These are phyloP conservation scores for Xeromyces bisporus DNA, from an alignment of 495 filamentous ascomycete species.

Conservation along the genomic window DNA sequence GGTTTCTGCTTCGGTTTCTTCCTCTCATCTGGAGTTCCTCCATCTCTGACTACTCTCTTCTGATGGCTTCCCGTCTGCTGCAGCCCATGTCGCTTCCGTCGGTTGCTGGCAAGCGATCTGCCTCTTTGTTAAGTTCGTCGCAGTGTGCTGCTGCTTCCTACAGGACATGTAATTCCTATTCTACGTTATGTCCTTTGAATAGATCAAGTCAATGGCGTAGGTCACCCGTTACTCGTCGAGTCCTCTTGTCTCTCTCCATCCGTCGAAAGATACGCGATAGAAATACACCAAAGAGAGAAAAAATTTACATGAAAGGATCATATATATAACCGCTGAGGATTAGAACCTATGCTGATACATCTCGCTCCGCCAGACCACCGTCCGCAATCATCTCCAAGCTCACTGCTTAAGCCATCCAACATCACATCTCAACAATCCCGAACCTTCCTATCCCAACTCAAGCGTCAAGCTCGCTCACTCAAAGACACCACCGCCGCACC, in stretches of 20 bases:
- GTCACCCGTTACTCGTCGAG: slow-evolving; percentile 8
- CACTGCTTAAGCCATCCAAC: slow-evolving; percentile 3
- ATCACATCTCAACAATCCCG: slow-evolving; percentile 17
- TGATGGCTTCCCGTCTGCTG: slow-evolving; percentile 24
- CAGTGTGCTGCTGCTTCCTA: slow-evolving; percentile 19
- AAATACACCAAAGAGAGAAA: slow-evolving; percentile 1
- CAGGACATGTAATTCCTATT: slow-evolving; percentile 19
- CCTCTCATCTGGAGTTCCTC: slow-evolving; percentile 1
- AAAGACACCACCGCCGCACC: slow-evolving; percentile 17
- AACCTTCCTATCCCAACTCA: slow-evolving; percentile 26
- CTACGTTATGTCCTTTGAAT: slow-evolving; percentile 16
- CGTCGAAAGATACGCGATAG: background rate
- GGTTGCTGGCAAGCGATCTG: slow-evolving; percentile 21
- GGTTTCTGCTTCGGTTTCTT: background rate
- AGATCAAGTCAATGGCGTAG: slow-evolving; percentile 17
- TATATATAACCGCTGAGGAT: slow-evolving; percentile 3
- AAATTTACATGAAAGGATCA: background rate
- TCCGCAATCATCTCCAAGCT: slow-evolving; percentile 9
- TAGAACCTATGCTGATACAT: too few relatives aligned
- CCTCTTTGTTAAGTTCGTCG: slow-evolving; percentile 10
- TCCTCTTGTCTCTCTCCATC: slow-evolving; percentile 2
- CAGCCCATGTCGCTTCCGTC: slow-evolving; percentile 18
- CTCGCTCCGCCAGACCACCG: slow-evolving; percentile 11
- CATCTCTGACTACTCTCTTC: slow-evolving; percentile 1
- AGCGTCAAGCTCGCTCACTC: slow-evolving; percentile 22